These are phyloP conservation scores for Whalleya microplaca DNA, from an alignment of 2,329 filamentous ascomycete species.

Conservation along the genomic window DNA sequence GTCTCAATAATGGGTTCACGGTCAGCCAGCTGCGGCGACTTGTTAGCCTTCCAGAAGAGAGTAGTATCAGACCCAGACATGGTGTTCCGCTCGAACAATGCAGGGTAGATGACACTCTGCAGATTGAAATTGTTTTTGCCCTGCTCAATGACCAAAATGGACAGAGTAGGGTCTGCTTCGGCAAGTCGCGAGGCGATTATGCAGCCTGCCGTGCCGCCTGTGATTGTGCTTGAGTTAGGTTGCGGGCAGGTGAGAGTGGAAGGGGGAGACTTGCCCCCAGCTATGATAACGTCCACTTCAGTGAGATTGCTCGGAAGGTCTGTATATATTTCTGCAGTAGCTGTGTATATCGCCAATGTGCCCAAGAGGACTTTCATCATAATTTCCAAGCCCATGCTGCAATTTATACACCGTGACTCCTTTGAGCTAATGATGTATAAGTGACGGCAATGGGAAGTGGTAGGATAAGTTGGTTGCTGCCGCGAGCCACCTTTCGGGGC, in stretches of 20 bases:
- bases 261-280: background rate
- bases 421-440: background rate
- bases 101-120: slow-evolving; percentile 45
- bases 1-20: slow-evolving; percentile 46
- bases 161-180: slow-evolving; percentile 21
- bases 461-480: background rate
- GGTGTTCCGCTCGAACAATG: slow-evolving; percentile 52
- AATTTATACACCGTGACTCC: background rate
- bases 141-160: slow-evolving; percentile 23
- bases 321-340: background rate
- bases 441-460: background rate
- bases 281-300: background rate
- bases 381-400: background rate
- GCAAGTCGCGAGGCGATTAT: slow-evolving; percentile 22
- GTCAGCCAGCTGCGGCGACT: slow-evolving; percentile 44
- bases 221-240: background rate
- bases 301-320: background rate
- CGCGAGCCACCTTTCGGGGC: background rate
- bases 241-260: background rate
- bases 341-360: background rate
- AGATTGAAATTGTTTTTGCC: slow-evolving; percentile 21
- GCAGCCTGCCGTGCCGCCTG: slow-evolving; percentile 24
- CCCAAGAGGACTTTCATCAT: background rate
- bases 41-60: slow-evolving; percentile 51
- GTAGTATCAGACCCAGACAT: slow-evolving; percentile 46